Evolutionary conservation across 2,329 filamentous ascomycete species (phyloP).

Genomic region (Alternaria sp.): DNA sequence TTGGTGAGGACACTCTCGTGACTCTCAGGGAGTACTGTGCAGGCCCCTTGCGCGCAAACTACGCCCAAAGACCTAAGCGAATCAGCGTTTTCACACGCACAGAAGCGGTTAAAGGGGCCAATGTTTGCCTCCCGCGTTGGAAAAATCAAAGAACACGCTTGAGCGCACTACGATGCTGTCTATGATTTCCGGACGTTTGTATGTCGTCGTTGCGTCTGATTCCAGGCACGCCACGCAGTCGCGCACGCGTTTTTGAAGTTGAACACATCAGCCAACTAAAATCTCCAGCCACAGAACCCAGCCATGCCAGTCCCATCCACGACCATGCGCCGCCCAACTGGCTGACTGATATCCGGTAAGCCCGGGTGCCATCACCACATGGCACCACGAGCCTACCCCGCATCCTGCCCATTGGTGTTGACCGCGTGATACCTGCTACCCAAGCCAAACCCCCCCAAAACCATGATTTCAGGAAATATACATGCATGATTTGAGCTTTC

Average conservation of each 20-base stretch:
- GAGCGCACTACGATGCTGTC: too few relatives aligned
- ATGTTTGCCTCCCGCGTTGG: background rate
- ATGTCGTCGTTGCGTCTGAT: background rate
- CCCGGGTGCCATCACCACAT: background rate
- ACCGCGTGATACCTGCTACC: background rate
- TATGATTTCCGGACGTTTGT: background rate
- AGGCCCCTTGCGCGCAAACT: background rate
- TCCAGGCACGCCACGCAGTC: background rate
- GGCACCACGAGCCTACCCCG: background rate
- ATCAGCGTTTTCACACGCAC: background rate
- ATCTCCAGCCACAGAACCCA: background rate
- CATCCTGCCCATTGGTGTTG: background rate
- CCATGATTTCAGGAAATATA: background rate
- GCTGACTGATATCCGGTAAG: background rate
- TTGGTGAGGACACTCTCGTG: background rate
- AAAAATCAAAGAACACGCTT: background rate
- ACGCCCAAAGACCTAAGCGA: background rate
- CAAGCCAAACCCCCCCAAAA: background rate
- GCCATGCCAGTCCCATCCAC: background rate
- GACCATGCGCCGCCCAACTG: background rate
- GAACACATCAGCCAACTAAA: background rate
- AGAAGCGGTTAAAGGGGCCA: background rate
- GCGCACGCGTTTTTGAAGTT: background rate
- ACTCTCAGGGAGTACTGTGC: background rate
- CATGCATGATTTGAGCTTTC: background rate